Evolutionary conservation across 441 rosid genomes (phyloP).

Genomic region (Metrosideros polymorpha): DNA sequence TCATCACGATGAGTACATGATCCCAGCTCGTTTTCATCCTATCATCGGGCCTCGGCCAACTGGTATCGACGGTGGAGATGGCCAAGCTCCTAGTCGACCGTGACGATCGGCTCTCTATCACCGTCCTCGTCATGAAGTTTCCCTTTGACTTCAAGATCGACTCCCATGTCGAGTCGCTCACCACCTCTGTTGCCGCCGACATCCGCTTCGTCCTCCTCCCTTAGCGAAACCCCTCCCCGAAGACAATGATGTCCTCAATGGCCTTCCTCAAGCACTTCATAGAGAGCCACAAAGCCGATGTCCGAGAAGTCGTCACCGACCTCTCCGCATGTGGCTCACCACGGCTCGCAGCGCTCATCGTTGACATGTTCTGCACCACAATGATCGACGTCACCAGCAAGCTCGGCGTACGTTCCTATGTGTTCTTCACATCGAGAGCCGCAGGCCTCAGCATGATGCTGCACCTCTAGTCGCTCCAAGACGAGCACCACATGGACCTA

Average conservation of each 20-base stretch:
- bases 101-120: neutral
- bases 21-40: neutral
- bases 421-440: neutral
- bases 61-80: neutral
- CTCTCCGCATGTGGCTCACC: neutral
- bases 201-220: neutral
- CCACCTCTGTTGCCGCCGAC: neutral
- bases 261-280: neutral
- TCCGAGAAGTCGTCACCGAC: neutral
- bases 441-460: neutral
- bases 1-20: neutral
- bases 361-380: neutral
- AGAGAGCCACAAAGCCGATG: neutral
- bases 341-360: neutral
- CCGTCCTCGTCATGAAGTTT: neutral
- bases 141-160: neutral
- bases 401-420: neutral
- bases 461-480: neutral
- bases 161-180: neutral
- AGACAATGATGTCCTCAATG: neutral
- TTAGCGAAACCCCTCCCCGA: neutral
- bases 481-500: neutral
- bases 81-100: neutral
- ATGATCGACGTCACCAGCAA: neutral
- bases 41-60: neutral